Evolutionary conservation across 139 green algal genomes (phyloP).

Genomic region (Picochlorum sp.): DNA sequence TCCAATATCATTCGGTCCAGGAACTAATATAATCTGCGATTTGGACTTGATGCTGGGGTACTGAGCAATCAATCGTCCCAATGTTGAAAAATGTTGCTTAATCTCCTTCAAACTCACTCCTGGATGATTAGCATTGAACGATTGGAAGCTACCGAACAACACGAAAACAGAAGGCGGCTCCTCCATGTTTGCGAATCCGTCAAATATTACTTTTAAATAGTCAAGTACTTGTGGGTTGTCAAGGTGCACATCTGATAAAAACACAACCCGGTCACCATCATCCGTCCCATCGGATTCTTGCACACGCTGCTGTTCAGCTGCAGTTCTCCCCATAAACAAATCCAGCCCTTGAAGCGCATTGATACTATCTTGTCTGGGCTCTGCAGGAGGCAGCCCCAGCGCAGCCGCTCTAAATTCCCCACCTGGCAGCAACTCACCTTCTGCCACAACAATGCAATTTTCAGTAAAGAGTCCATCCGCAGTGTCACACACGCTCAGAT

Average conservation of each 20-base stretch:
- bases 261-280: constrained; percentile 44
- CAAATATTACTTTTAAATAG: constrained; percentile 42
- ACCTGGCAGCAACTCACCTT: constrained; percentile 52
- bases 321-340: constrained; percentile 59
- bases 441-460: constrained; percentile 81
- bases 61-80: constrained; percentile 53
- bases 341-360: constrained; percentile 56
- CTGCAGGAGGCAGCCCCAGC: constrained; percentile 59
- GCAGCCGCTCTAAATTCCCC: constrained; percentile 55
- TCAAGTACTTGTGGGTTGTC: constrained; percentile 53
- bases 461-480: constrained; percentile 69
- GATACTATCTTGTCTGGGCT: constrained; percentile 42
- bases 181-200: constrained; percentile 54
- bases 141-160: constrained; percentile 83
- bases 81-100: constrained; percentile 46
- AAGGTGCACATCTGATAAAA: constrained; percentile 79
- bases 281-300: constrained; percentile 8
- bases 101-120: constrained; percentile 29
- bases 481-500: constrained; percentile 49
- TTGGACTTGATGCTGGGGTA: constrained; percentile 44
- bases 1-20: constrained; percentile 66
- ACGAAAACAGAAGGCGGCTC: constrained; percentile 61
- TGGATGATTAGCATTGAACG: constrained; percentile 11
- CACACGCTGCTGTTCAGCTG: constrained; percentile 19
- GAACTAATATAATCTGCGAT: constrained; percentile 71